Base-by-base conservation (phyloP, 2,329 filamentous ascomycete genomes). In the Boeremia exigua region DNA sequence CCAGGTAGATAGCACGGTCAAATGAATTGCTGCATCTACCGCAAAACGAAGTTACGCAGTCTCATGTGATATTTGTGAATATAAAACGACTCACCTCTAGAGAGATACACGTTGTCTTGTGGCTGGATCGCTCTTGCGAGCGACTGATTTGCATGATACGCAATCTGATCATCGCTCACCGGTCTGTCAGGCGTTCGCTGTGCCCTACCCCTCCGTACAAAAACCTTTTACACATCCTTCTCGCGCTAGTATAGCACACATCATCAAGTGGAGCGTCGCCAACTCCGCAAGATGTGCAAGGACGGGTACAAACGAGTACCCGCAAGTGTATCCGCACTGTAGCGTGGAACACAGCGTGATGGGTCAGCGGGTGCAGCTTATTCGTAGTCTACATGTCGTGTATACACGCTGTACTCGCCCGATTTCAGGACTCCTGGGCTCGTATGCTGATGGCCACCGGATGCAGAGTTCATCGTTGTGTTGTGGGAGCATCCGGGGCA, bases 1-100 rank as follows among this genome's bases (percentile, higher is more conserved):
- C 56, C 59, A 54, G 65, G 65, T 55, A 67, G 58, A 71, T 68
- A 71, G 69, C 68, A 66, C 67, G 57, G 67, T 70, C 61, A 68
- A 57, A 65, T 61, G 66, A 68, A 63, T 62, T 67, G 66, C 56
- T 63, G 66, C 60, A 60, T 59, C 48, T 60, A 60, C 49, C 63
- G 61, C 30, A 19, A 32, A 14, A 15, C 30, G 12, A 29, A 11
- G 7, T 14, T 33, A 10, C 29, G 19, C 28, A 11, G 29, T n/a
- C 15, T n/a, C 11, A 17, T 27, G 48, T 48, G 43, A 51, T 42
- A n/a, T 45, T 3, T 53, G 36, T 23, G 19, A 23, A 23, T 5
- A 23, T 23, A 5, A 5, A 5, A 23, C 19, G 19, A 23, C 19
- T 23, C 19, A 23, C 19, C 19, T 23, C 5, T 5, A 23, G 19